Conservation (phyloP, 805 yeast genomes). For the Teunomyces stri region DNA sequence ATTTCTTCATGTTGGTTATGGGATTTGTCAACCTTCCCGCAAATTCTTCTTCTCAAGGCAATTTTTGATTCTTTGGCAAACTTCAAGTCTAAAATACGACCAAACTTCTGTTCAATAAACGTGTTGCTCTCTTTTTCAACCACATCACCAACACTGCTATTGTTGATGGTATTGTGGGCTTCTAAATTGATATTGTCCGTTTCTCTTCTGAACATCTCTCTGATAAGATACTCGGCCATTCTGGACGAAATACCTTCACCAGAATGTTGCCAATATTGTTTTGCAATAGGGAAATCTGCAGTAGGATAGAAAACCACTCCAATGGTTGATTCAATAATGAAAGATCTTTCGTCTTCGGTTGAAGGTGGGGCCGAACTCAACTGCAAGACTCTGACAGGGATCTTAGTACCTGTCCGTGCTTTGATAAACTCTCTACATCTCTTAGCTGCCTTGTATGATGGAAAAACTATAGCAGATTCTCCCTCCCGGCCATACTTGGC, state of each 20-base stretch:
- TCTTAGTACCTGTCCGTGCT: conserved; percentile 15
- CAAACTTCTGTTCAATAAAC: conserved; percentile 86
- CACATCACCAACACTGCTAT: conserved; percentile 14
- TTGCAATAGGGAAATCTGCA: conserved; percentile 59
- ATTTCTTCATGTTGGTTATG: conserved; percentile 24
- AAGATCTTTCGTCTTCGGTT: conserved; percentile 55
- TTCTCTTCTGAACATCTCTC: conserved; percentile 43
- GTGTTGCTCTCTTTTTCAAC: conserved; percentile 55
- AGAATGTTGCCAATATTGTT: conserved; percentile 93
- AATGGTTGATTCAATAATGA: conserved; percentile 63
- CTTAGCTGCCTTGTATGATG: conserved; percentile 75
- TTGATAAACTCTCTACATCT: conserved; percentile 79
- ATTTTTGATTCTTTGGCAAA: conserved; percentile 73
- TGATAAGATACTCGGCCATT: conserved; percentile 77
- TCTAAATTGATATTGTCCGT: conserved; percentile 11
- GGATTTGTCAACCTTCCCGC: conserved; percentile 55
- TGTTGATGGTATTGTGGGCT: conserved; percentile 17
- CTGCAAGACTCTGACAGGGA: conserved; percentile 61
- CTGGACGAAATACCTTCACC: conserved; percentile 97
- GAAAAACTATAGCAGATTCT: conserved; percentile 73
- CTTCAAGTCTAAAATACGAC: conserved; percentile 79
- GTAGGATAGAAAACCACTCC: conserved; percentile 77
- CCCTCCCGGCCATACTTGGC: conserved; percentile 75
- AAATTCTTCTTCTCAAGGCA: conserved; percentile 72
- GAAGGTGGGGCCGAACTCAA: conserved; percentile 68